These are phyloP conservation scores for Pythium sp. DNA, from an alignment of 352 stramenopile species.

Conservation along the genomic window DNA sequence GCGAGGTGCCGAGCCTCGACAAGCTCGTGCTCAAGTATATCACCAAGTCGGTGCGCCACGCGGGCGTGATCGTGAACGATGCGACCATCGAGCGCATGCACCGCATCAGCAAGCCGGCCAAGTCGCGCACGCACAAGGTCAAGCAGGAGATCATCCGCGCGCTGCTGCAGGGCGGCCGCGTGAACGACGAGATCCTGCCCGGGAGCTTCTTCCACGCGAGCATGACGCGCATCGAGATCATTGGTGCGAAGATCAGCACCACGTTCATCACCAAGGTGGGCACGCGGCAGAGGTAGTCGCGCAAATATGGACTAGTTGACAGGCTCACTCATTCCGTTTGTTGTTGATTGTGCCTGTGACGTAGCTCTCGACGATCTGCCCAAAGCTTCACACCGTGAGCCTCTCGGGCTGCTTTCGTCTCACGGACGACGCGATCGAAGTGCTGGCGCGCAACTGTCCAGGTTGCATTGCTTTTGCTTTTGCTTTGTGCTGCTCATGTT, in stretches of 20 bases:
- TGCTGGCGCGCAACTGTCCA: conserved; percentile 75
- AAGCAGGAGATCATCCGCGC: conserved; percentile 87
- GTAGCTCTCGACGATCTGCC: conserved; percentile 71
- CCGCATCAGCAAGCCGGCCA: conserved; percentile 66
- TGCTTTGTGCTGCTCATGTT: background rate
- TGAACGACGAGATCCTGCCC: conserved; percentile 83
- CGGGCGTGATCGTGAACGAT: conserved; percentile 69
- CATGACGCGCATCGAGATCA: conserved; percentile 85
- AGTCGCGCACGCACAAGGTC: conserved; percentile 78
- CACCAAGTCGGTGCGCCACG: conserved; percentile 72
- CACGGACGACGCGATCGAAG: conserved; percentile 81
- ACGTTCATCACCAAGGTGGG: conserved; percentile 63
- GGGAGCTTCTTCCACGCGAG: conserved; percentile 81
- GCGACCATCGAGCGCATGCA: conserved; percentile 61
- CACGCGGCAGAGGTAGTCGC: background rate
- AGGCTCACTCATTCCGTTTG: background rate
- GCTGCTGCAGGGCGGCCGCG: conserved; percentile 62
- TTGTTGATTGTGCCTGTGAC: background rate
- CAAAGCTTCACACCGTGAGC: conserved; percentile 84
- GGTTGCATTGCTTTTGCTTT: conserved; percentile 27
- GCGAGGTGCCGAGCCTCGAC: conserved; percentile 76
- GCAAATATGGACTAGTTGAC: background rate
- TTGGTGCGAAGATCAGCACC: conserved; percentile 83
- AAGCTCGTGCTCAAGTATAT: conserved; percentile 89
- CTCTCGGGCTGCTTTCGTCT: conserved; percentile 87